phyloP scores from a whole-genome alignment of 2,329 filamentous ascomycete genomes.

The Cladorrhinum sp. region DNA sequence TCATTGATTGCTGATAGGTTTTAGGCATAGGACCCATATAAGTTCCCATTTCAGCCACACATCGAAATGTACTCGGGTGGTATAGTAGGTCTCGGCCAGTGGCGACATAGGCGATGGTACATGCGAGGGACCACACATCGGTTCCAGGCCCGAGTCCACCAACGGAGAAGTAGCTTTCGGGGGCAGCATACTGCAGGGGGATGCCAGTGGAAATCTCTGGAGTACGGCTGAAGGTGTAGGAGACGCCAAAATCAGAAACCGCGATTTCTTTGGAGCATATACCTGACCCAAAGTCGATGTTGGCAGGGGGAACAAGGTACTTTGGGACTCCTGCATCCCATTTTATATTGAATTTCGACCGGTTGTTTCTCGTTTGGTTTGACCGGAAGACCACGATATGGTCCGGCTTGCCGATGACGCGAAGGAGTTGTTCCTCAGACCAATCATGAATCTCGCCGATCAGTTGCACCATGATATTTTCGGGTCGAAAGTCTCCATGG shows the following conservation, averaged over 20 bases:
- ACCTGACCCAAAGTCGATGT: neutral
- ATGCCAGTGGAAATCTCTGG: slow-evolving; percentile 1
- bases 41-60: neutral
- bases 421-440: slow-evolving; percentile 8
- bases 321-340: slow-evolving; percentile 6
- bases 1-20: neutral
- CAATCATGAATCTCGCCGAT: slow-evolving; percentile 10
- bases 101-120: neutral
- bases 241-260: slow-evolving; percentile 20
- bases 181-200: slow-evolving; percentile 2
- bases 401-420: neutral
- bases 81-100: neutral
- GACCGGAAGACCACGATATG: neutral
- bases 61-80: neutral
- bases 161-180: slow-evolving; percentile 10
- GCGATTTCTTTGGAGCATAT: slow-evolving; percentile 5
- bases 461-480: slow-evolving; percentile 14
- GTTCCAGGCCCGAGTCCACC: neutral
- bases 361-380: neutral
- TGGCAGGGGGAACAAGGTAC: slow-evolving; percentile 6
- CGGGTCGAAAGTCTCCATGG: slow-evolving; percentile 21
- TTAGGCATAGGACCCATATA: slow-evolving; percentile 15
- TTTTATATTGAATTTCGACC: neutral
- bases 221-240: slow-evolving; percentile 8
- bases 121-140: slow-evolving; percentile 18